Percentiles rank a stretch among this genome's conserved stretches.
phyloP scores from a whole-genome alignment of 345 rosid genomes.

The Populus deltoides region DNA sequence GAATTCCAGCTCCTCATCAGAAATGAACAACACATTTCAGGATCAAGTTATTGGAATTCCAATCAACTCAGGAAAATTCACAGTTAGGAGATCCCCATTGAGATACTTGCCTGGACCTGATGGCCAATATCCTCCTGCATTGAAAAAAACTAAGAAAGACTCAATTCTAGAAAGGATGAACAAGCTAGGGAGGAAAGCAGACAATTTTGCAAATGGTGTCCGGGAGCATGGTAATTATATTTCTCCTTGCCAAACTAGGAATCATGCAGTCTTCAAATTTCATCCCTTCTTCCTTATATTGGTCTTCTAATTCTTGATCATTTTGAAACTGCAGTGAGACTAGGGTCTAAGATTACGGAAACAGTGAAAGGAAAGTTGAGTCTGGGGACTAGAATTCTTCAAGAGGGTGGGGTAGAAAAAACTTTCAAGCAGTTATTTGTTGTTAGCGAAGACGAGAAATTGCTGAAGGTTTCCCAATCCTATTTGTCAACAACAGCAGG shows the following conservation, averaged over 20 bases:
- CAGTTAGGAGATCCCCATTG: slow-evolving; percentile 13
- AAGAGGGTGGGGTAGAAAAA: slow-evolving; percentile 44
- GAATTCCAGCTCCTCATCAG: not conserved
- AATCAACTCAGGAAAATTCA: slow-evolving; percentile 15
- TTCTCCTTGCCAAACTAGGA: not conserved
- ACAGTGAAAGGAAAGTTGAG: slow-evolving; percentile 48
- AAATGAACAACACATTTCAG: slow-evolving; percentile 28
- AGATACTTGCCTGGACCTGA: no score
- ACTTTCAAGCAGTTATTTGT: slow-evolving; percentile 39
- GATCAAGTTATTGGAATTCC: slow-evolving; percentile 30
- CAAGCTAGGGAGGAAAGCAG: slow-evolving; percentile 45
- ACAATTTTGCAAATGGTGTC: slow-evolving; percentile 41
- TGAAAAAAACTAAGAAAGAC: not conserved
- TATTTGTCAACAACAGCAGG: slow-evolving; percentile 49
- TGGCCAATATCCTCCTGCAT: no score
- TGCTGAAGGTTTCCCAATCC: slow-evolving; percentile 46
- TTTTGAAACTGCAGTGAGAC: slow-evolving; percentile 30
- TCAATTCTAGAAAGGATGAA: slow-evolving; percentile 40
- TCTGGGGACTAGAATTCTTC: slow-evolving; percentile 41
- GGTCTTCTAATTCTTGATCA: not conserved
- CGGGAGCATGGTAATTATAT: slow-evolving; percentile 48
- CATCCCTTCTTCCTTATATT: no score
- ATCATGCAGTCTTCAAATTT: not conserved
- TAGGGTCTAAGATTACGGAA: slow-evolving; percentile 41
- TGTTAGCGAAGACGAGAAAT: slow-evolving; percentile 39